phyloP scores from a whole-genome alignment of 1,284 basidiomycete species.

The Cerioporus squamosus region DNA sequence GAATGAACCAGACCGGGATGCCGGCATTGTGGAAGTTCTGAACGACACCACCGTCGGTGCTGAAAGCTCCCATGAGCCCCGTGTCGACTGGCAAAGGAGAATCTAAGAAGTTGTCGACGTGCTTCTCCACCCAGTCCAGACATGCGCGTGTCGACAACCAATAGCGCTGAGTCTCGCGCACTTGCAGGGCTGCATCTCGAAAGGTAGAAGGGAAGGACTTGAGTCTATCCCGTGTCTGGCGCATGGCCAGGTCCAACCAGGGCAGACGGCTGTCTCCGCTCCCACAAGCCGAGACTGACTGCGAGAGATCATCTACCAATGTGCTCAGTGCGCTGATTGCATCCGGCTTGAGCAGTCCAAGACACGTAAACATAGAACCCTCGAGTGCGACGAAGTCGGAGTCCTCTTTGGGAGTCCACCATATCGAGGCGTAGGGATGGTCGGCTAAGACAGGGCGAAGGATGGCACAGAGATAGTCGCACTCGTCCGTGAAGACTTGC shows the following conservation, averaged over 20 bases:
- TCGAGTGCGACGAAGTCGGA: too few species aligned
- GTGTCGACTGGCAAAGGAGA: neutral
- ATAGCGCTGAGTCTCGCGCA: conserved; percentile 5
- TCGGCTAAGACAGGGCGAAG: too few species aligned
- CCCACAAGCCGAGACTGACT: too few species aligned
- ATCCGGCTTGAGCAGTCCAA: too few species aligned
- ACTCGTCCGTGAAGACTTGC: too few species aligned
- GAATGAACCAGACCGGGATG: conserved; percentile 12
- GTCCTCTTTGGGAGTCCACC: too few species aligned
- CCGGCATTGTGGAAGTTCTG: neutral
- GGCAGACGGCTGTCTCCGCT: neutral
- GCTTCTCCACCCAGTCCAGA: conserved; percentile 1
- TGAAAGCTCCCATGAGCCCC: conserved; percentile 5
- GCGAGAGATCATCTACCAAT: too few species aligned
- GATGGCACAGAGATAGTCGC: too few species aligned
- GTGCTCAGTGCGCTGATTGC: too few species aligned
- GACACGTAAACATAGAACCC: too few species aligned
- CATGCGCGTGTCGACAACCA: neutral
- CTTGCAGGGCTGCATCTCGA: conserved; percentile 6
- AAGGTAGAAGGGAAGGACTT: conserved; percentile 3
- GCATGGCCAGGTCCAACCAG: neutral
- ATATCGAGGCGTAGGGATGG: too few species aligned
- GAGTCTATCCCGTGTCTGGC: conserved; percentile 1
- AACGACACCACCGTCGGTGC: neutral
- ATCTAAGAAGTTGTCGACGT: neutral